These are phyloP conservation scores for Eucalyptus leucophloia DNA, from an alignment of 345 rosid genomes.

Conservation along the genomic window DNA sequence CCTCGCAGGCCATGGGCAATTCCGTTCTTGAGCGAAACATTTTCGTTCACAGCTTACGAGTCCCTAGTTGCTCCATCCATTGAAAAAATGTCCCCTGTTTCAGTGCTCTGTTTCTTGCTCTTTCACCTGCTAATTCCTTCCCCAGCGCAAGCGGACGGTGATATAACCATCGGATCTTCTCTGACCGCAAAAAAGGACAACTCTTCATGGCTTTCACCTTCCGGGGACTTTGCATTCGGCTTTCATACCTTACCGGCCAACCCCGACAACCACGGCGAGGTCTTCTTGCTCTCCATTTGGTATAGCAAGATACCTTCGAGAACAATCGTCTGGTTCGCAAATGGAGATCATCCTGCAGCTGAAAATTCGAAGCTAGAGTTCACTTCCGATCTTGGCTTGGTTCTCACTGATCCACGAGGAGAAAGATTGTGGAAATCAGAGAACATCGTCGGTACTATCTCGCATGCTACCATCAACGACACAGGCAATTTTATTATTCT, in stretches of 20 bases:
- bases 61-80: background rate
- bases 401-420: slow-evolving; percentile 6
- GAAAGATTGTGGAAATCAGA: slow-evolving; percentile 5
- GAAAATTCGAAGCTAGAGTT: slow-evolving; percentile 7
- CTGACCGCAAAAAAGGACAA: background rate
- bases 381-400: background rate
- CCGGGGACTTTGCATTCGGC: slow-evolving; percentile 17
- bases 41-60: background rate
- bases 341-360: background rate
- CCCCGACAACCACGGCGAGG: background rate
- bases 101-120: background rate
- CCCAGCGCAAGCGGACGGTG: background rate
- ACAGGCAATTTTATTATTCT: slow-evolving; percentile 9
- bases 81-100: background rate
- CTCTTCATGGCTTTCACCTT: slow-evolving; percentile 13
- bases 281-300: slow-evolving; percentile 21
- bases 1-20: background rate
- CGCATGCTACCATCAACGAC: slow-evolving; percentile 7
- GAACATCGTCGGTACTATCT: background rate
- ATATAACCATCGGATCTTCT: background rate
- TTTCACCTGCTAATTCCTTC: background rate
- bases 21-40: background rate
- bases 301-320: slow-evolving; percentile 5
- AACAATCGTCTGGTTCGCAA: slow-evolving; percentile 19
- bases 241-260: background rate